Evolutionary conservation across 2,329 filamentous ascomycete genomes (phyloP), one percentile per base, ranked within the genome.

Genomic region (Monosporascus cannonballus): DNA sequence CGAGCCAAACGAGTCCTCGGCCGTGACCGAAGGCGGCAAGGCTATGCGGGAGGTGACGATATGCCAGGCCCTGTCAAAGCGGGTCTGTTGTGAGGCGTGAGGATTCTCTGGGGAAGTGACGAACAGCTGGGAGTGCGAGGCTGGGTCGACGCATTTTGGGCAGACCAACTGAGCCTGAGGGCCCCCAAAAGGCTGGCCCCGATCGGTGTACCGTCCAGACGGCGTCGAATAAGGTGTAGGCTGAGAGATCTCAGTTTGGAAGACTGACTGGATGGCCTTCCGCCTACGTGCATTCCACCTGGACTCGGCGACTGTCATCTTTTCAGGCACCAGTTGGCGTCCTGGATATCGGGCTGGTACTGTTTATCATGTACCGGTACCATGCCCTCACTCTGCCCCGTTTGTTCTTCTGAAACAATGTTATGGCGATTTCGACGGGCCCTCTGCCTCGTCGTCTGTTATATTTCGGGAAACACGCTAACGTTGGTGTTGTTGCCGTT

Each of bases 41-140:
- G 76, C 74, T 46, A 86, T 78, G 36, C 72, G 73, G 30, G 78
- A 74, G 17, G 82, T 85, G 55, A 85, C 81, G 27, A 73, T 69
- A 62, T 83, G 79, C 84, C 84, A 86, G 53, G 83, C 80, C 56
- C 78, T 72, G 62, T 85, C 81, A 74, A 78, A 84, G 56, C 73
- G 74, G 51, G 76, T 72, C 67, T 85, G 83, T 57, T 83, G 76
- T 54, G 71, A 68, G 49, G 69, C 64, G 53, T 70, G 60, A 46
- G 55, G 38, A 49, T 65, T 61, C 46, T 61, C 61, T 44, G 59
- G 57, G 24, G 64, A 56, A 36, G 56, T 48, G 30, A 58, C 38
- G 52, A 54, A 25, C 8, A 17, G 15, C 42, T 24, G 52, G 47
- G 51, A 56, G 50, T 57, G 58, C 46, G 62, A 54, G 58, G 57